These are phyloP conservation scores for Ganoderma lingzhi DNA, from an alignment of 1,284 basidiomycete genomes.

Conservation along the genomic window DNA sequence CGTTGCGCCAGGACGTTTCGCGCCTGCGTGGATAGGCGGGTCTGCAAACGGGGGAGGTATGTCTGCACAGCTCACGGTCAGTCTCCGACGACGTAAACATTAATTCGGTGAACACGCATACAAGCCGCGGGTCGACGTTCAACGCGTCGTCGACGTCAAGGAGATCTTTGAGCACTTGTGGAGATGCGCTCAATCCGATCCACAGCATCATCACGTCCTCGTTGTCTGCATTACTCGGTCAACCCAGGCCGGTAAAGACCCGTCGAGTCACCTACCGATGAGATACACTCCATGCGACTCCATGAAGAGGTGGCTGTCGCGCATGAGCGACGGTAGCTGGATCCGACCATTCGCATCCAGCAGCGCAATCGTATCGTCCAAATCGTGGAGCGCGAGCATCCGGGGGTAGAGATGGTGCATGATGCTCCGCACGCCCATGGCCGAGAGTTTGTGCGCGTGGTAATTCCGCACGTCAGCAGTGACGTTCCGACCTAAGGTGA, in stretches of 20 bases:
- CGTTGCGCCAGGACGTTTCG: slow-evolving; percentile 85
- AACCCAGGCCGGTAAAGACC: no score
- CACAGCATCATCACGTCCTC: slow-evolving; percentile 92
- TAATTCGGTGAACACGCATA: slow-evolving; percentile 44
- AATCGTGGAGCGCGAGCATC: slow-evolving; percentile 89
- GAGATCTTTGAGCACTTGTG: slow-evolving; percentile 85
- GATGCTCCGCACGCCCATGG: slow-evolving; percentile 72
- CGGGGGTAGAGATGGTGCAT: slow-evolving; percentile 91
- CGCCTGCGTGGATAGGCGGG: slow-evolving; percentile 85
- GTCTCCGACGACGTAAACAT: neutral
- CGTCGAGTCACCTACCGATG: slow-evolving; percentile 64
- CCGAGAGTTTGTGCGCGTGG: slow-evolving; percentile 81
- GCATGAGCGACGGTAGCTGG: slow-evolving; percentile 82
- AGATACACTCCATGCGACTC: slow-evolving; percentile 91
- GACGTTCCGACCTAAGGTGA: slow-evolving; percentile 77
- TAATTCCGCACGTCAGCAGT: slow-evolving; percentile 94
- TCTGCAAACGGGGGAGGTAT: slow-evolving; percentile 77
- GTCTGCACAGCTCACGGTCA: slow-evolving; percentile 51
- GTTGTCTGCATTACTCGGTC: slow-evolving; percentile 69
- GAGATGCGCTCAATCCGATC: slow-evolving; percentile 87
- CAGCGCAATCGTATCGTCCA: slow-evolving; percentile 78
- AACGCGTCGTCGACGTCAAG: slow-evolving; percentile 87
- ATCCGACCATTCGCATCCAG: slow-evolving; percentile 71
- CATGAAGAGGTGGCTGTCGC: slow-evolving; percentile 90
- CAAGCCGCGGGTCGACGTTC: slow-evolving; percentile 78